These are phyloP conservation scores for Alternaria hordeiaustralica DNA, from an alignment of 2,329 filamentous ascomycete species.

Conservation along the genomic window DNA sequence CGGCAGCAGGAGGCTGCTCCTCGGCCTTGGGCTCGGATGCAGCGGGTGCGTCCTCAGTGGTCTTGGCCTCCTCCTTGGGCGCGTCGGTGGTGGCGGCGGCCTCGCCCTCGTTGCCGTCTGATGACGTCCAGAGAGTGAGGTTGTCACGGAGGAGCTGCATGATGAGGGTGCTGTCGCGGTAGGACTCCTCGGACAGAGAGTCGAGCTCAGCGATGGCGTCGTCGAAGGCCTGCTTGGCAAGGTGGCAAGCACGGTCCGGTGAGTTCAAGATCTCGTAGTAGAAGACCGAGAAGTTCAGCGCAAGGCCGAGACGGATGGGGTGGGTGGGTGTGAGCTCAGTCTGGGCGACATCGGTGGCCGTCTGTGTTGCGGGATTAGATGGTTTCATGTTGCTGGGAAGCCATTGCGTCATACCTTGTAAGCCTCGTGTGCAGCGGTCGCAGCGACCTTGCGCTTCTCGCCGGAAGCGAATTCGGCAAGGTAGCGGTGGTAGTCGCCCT, in stretches of 20 bases:
- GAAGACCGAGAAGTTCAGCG: conserved; percentile 99
- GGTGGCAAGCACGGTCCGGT: conserved; percentile 94
- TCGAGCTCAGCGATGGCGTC: conserved; percentile 99
- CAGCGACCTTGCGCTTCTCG: conserved; percentile 89
- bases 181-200: conserved; percentile 95
- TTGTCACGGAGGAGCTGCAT: conserved; percentile 99
- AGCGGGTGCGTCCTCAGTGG: conserved; percentile 57
- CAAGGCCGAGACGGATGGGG: conserved; percentile 96
- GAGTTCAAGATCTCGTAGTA: conserved; percentile 99
- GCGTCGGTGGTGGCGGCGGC: conserved; percentile 63
- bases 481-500: conserved; percentile 97
- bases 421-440: conserved; percentile 87
- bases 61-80: conserved; percentile 68
- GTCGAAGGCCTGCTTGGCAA: conserved; percentile 99
- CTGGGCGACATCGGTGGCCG: conserved; percentile 96
- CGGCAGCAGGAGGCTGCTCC: conserved; percentile 39
- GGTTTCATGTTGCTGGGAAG: conserved; percentile 16
- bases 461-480: conserved; percentile 91
- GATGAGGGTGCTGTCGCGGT: conserved; percentile 98
- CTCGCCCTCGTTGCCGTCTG: conserved; percentile 82
- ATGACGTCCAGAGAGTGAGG: conserved; percentile 97
- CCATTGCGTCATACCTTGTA: conserved; percentile 79
- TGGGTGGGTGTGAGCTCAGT: conserved; percentile 96
- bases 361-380: conserved; percentile 60
- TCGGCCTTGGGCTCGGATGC: conserved; percentile 41